Evolutionary conservation across 192 early-diverging fungal genomes (phyloP), one percentile per base, ranked within the genome.

Genomic region (Rhizophagus clarus): DNA sequence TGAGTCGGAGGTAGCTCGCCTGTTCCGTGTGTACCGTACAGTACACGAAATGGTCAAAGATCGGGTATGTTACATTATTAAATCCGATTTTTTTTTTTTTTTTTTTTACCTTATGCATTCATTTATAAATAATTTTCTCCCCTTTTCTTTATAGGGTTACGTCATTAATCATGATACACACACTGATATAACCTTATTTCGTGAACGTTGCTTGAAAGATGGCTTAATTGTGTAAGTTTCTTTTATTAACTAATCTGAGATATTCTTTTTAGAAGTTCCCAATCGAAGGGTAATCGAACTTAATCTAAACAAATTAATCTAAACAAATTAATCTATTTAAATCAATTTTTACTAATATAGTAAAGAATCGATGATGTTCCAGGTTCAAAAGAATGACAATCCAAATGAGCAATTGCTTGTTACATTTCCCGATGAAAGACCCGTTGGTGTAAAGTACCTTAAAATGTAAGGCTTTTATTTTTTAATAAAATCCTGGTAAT

Each of bases 381-480:
- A 95, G 42, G 94, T 97, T 37, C 90, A 94, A 78, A 93, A 93
- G 81, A 89, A 91, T 79, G 89, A 93, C 79, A 91, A 95, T 82
- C 92, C 92, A 7, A 89, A 89, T 42, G 95, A 95, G 75, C 93
- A 95, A 80, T 88, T 97, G 80, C 89, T 97, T 45, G 93, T 97
- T 10, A 96, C 96, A 81, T 98, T 99, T 89, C 93, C 96, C 12
- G 95, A 96, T 47, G 95, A 94, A 61, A 88, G 90, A 49, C 92
- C 93, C 6, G 93, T 99, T 20, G 97, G 98, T 72, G 93, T 98
- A 42, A 94, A 95, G 77, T 92, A 93, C 20, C 94, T 98, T 77
- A 93, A 91, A 87, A 93, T 94, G 90, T 97, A 92, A 63, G 85
- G 34, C 75, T 34, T 47, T 82, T 17, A 3, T 14, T 29, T 74